Percentiles rank a stretch among this genome's conserved stretches.
phyloP scores from a whole-genome alignment of 257 asterid species.

The Striga asiatica region DNA sequence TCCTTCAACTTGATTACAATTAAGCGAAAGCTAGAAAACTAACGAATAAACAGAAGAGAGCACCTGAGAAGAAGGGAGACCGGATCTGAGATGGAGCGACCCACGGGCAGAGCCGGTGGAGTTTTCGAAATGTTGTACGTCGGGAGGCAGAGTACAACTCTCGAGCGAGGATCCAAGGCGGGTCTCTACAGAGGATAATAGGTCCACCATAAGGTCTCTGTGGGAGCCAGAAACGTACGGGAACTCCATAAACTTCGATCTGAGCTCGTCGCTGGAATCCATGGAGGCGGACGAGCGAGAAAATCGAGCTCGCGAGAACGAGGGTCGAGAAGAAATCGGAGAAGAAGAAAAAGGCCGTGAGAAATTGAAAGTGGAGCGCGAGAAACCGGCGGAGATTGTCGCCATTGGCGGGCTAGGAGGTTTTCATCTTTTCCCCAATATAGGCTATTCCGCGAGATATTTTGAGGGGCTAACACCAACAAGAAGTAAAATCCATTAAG shows the following conservation, averaged over 20 bases:
- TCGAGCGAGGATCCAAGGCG: conserved; percentile 48
- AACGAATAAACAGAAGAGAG: too few relatives aligned
- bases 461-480: too few relatives aligned
- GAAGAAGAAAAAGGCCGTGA: neutral
- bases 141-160: conserved; percentile 56
- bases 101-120: conserved; percentile 41
- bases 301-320: conserved; percentile 8
- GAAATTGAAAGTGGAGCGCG: neutral
- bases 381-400: conserved; percentile 1
- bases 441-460: neutral
- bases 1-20: too few relatives aligned
- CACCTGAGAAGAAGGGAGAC: conserved; percentile 60
- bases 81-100: conserved; percentile 59
- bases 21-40: too few relatives aligned
- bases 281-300: conserved; percentile 24
- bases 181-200: conserved; percentile 48
- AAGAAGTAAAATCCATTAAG: too few relatives aligned
- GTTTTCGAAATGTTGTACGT: conserved; percentile 45
- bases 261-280: conserved; percentile 27
- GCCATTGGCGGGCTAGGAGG: conserved; percentile 16
- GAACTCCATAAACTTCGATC: conserved; percentile 50
- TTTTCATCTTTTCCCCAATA: neutral
- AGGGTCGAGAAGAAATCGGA: neutral
- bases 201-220: conserved; percentile 57
- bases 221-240: conserved; percentile 54